Evolutionary conservation across 371 early-diverging fungal genomes (phyloP).

Genomic region (Mortierella sp.): DNA sequence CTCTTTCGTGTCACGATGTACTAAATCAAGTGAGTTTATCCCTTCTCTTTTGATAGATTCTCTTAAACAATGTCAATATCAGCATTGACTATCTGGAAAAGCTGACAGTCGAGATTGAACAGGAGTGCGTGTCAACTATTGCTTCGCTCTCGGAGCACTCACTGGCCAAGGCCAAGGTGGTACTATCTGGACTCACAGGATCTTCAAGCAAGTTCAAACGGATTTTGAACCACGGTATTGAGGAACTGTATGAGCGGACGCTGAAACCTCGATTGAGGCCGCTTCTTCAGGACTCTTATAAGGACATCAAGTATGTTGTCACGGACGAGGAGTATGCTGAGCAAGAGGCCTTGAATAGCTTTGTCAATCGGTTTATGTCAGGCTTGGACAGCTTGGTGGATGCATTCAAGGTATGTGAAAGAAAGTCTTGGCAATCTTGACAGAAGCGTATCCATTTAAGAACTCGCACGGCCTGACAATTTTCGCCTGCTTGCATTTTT

Average conservation of each 20-base stretch:
- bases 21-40: neutral
- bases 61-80: constrained; percentile 88
- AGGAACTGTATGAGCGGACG: constrained; percentile 83
- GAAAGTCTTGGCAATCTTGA: neutral
- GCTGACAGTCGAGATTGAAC: constrained; percentile 74
- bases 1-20: neutral
- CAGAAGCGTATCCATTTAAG: too few species aligned
- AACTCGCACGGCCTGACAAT: too few species aligned
- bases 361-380: constrained; percentile 82
- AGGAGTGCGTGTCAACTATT: constrained; percentile 65
- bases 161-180: constrained; percentile 65
- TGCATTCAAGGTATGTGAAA: constrained; percentile 66
- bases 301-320: constrained; percentile 90
- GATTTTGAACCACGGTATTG: constrained; percentile 81
- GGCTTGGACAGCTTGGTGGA: constrained; percentile 75
- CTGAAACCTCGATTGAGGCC: constrained; percentile 87
- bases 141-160: constrained; percentile 64
- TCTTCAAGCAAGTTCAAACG: constrained; percentile 74
- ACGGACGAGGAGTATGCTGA: constrained; percentile 93
- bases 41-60: constrained; percentile 56
- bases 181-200: constrained; percentile 68
- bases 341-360: constrained; percentile 81
- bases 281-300: constrained; percentile 83
- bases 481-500: neutral
- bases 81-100: constrained; percentile 82